These are phyloP conservation scores for Suhomyces bokatorum DNA, from an alignment of 1,139 yeast genomes.

Conservation along the genomic window DNA sequence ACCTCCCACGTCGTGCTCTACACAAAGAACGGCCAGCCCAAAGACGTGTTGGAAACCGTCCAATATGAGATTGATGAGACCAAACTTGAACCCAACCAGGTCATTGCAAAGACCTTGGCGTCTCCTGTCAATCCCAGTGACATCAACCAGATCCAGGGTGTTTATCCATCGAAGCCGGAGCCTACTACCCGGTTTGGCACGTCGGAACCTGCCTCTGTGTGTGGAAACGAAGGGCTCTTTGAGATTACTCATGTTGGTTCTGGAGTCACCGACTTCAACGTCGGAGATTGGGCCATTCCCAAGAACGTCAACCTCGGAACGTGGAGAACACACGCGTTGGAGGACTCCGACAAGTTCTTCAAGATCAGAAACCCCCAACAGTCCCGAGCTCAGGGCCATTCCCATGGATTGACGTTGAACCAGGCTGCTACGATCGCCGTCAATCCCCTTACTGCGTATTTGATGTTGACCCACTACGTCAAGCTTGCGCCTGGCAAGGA, in stretches of 20 bases:
- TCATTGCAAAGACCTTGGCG: slow-evolving; percentile 67
- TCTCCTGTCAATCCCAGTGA: slow-evolving; percentile 95
- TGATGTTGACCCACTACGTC: slow-evolving; percentile 75
- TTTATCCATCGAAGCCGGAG: slow-evolving; percentile 80
- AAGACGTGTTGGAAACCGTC: slow-evolving; percentile 55
- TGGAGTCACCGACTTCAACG: slow-evolving; percentile 45
- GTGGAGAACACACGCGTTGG: slow-evolving; percentile 84
- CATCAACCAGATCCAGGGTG: slow-evolving; percentile 88
- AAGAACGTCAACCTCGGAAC: slow-evolving; percentile 83
- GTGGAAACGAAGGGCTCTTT: slow-evolving; percentile 93
- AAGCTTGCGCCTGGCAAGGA: slow-evolving; percentile 66
- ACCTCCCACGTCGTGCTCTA: slow-evolving; percentile 62
- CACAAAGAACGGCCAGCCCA: slow-evolving; percentile 60
- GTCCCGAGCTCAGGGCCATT: slow-evolving; percentile 34
- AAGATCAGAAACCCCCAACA: slow-evolving; percentile 50
- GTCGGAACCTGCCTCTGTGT: slow-evolving; percentile 66
- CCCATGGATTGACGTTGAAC: slow-evolving; percentile 45
- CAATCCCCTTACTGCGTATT: slow-evolving; percentile 90
- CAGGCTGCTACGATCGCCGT: slow-evolving; percentile 90
- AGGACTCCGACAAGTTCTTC: slow-evolving; percentile 51
- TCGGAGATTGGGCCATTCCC: slow-evolving; percentile 95
- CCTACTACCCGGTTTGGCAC: slow-evolving; percentile 53
- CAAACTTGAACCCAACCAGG: slow-evolving; percentile 41
- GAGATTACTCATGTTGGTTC: slow-evolving; percentile 77
- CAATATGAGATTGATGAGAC: slow-evolving; percentile 51